Evolutionary conservation across 148 eudicot genomes (phyloP), one percentile per base, ranked within the genome.

Genomic region (Pharnaceum exiguum): DNA sequence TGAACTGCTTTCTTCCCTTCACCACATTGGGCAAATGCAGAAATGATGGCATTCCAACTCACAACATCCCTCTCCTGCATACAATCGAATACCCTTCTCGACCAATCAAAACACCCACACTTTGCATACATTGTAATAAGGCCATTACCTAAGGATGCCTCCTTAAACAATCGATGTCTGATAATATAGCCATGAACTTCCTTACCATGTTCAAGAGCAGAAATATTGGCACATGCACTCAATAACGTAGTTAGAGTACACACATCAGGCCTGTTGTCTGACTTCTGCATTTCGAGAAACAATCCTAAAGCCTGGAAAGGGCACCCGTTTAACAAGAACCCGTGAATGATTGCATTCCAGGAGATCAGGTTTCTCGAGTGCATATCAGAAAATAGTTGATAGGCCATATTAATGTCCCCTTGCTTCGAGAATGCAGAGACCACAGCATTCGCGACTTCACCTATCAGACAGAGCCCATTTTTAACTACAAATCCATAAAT

Each of bases 291-390:
- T 57, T 57, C 18, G 44, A 80, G 68, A 63, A 89, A 86, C 45
- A 55, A 73, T 9, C 79, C 71, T 31, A 85, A 62, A 59, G 87
- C 84, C 37, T 64, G 50, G 49, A 49, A 12, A 15, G 83, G 85
- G 22, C 56, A 46, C 18, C 78, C 80, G 68, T 82, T 82, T 54
- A 66, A 43, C 31, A 73, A 60, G 37, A 71, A 72, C 31, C 97
- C 95, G 1, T 77, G 79, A 39, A 90, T 86, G 36, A 83, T 63
- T n/a, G 88, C 64, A 51, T 86, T 86, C 95, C 95, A 86, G 3
- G 86, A 68, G 48, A 86, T 90, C 51, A 71, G 62, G 57, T 83
- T 86, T 60, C 51, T 83, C 8, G 32, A 53, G 33, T 59, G 37
- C 57, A 68, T 62, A 32, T 63, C 67, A 52, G 27, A 15, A 67